phyloP scores from a whole-genome alignment of 371 early-diverging fungal species.

The Actinomortierella ambigua region DNA sequence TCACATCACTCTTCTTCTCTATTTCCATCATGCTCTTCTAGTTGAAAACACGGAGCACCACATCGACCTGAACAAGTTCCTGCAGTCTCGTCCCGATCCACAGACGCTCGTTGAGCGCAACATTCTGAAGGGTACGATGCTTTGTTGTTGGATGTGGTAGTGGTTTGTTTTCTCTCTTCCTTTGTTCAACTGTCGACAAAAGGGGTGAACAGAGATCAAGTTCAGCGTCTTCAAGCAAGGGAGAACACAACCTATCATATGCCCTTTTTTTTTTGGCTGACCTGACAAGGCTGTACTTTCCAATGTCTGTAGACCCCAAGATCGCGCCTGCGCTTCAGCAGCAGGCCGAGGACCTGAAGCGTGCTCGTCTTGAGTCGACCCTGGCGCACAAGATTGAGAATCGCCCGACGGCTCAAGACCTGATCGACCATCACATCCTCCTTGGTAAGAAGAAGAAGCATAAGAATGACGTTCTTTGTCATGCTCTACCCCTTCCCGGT shows the following conservation, averaged over 20 bases:
- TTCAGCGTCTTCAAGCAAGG: constrained; percentile 8
- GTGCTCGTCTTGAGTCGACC: constrained; percentile 66
- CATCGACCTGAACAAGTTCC: constrained; percentile 52
- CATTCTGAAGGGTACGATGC: constrained; percentile 62
- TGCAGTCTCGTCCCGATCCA: constrained; percentile 63
- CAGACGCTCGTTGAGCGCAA: constrained; percentile 77
- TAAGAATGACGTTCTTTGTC: too few relatives aligned
- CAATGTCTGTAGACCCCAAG: constrained; percentile 39
- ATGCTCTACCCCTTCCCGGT: too few relatives aligned
- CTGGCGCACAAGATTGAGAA: constrained; percentile 75
- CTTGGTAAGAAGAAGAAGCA: constrained; percentile 44
- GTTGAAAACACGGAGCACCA: too few relatives aligned
- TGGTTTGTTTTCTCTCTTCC: neutral
- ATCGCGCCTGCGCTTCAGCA: constrained; percentile 73
- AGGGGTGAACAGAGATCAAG: constrained; percentile 1
- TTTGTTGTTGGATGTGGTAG: too few relatives aligned
- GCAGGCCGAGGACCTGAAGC: constrained; percentile 63
- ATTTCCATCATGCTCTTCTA: too few relatives aligned
- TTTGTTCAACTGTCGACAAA: neutral
- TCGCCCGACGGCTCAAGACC: constrained; percentile 71
- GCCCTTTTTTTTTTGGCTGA: neutral
- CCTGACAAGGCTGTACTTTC: too few relatives aligned
- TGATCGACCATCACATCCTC: constrained; percentile 75
- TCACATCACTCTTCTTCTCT: too few relatives aligned
- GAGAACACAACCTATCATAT: constrained; percentile 6